These are phyloP conservation scores for Tolypocladium album DNA, from an alignment of 2,329 filamentous ascomycete species.

Conservation along the genomic window DNA sequence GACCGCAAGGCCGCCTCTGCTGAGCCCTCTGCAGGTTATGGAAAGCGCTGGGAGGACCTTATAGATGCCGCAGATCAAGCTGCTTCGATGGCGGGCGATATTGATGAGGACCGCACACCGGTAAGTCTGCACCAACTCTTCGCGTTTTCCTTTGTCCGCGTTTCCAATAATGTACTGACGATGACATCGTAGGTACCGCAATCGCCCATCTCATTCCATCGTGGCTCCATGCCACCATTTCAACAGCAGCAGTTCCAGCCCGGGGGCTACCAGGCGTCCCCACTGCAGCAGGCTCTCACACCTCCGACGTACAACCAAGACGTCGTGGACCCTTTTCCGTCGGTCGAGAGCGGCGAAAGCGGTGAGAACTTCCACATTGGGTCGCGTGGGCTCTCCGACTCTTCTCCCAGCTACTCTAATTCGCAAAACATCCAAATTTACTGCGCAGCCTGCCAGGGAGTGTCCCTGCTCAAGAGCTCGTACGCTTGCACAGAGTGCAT, in stretches of 20 bases:
- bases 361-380: conserved; percentile 65
- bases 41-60: conserved; percentile 91
- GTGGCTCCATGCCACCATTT: conserved; percentile 51
- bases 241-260: conserved; percentile 49
- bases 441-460: conserved; percentile 74
- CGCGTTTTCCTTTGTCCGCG: too few relatives aligned
- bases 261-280: conserved; percentile 74
- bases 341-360: conserved; percentile 69
- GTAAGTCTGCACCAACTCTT: conserved; percentile 39
- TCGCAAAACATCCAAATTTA: conserved; percentile 79
- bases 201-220: conserved; percentile 53
- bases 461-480: conserved; percentile 69
- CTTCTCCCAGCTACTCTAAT: conserved; percentile 63
- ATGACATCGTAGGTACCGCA: conserved; percentile 41
- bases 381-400: conserved; percentile 51
- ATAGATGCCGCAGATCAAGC: conserved; percentile 69
- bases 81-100: conserved; percentile 81
- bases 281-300: conserved; percentile 81
- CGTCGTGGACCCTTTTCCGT: conserved; percentile 71
- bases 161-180: neutral
- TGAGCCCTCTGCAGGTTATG: conserved; percentile 71
- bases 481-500: conserved; percentile 96
- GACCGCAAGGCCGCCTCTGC: conserved; percentile 78
- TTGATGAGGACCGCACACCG: conserved; percentile 83
- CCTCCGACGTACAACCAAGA: conserved; percentile 63